Conservation (phyloP, 2,329 filamentous ascomycete genomes). For the Aaosphaeria arxii region DNA sequence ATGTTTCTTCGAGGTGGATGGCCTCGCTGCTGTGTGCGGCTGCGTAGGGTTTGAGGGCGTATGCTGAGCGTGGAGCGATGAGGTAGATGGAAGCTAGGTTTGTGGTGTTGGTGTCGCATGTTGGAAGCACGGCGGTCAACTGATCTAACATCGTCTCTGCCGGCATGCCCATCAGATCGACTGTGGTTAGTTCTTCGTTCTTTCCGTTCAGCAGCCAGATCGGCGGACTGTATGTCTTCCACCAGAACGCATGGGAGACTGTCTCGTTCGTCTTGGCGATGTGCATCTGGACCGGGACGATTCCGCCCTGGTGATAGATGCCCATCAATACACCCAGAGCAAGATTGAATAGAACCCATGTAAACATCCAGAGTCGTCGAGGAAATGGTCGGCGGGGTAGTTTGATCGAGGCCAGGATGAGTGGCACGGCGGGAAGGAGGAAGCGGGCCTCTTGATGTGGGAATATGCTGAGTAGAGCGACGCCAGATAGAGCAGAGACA, state of each 20-base stretch:
- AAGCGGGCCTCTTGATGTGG: constrained; percentile 81
- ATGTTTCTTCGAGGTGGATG: constrained; percentile 66
- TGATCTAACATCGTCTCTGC: constrained; percentile 59
- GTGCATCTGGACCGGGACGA: constrained; percentile 73
- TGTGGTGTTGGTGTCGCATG: constrained; percentile 24
- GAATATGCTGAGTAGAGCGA: constrained; percentile 68
- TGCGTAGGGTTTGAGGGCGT: constrained; percentile 61
- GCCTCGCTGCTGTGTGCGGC: constrained; percentile 31
- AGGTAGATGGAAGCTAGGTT: constrained; percentile 58
- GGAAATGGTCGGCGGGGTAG: constrained; percentile 58
- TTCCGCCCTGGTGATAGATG: constrained; percentile 76
- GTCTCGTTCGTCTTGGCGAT: constrained; percentile 64
- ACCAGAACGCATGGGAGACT: constrained; percentile 71
- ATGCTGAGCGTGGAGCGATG: constrained; percentile 70
- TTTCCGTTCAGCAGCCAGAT: constrained; percentile 77
- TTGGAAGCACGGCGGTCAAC: constrained; percentile 56
- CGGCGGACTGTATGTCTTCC: constrained; percentile 82
- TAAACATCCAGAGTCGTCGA: constrained; percentile 48
- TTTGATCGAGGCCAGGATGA: constrained; percentile 71
- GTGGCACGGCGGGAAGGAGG: constrained; percentile 69
- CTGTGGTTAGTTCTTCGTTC: constrained; percentile 67
- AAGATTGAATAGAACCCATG: constrained; percentile 70
- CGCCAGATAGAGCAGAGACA: constrained; percentile 70
- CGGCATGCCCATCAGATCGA: constrained; percentile 71
- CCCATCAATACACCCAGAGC: constrained; percentile 71